A percentile compares a stretch with the other conserved stretches of the same genome.
Evolutionary conservation across 139 green algal species (phyloP).

Genomic region (Tetratostichococcus sp.): DNA sequence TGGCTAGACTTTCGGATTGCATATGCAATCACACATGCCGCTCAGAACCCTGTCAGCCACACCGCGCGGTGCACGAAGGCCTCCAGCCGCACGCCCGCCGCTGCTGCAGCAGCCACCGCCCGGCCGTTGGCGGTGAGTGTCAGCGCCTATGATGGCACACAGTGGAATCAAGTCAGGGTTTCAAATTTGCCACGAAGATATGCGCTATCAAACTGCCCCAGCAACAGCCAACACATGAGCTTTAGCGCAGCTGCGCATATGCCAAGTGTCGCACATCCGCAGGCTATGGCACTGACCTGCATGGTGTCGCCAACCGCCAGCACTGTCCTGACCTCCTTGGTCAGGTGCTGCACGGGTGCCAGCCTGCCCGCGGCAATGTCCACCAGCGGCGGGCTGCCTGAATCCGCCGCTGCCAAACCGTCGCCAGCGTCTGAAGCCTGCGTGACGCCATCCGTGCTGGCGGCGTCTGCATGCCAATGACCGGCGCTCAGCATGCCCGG

Average conservation of each 20-base stretch:
- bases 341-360: background rate
- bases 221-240: too few relatives aligned
- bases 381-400: background rate
- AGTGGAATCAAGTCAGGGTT: too few relatives aligned
- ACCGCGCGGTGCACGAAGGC: constrained; percentile 41
- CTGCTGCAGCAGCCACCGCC: constrained; percentile 21
- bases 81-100: constrained; percentile 39
- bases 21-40: background rate
- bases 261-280: too few relatives aligned
- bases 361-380: background rate
- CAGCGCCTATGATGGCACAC: constrained; percentile 18
- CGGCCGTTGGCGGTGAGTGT: constrained; percentile 52
- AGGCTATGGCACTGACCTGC: background rate
- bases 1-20: too few relatives aligned
- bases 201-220: too few relatives aligned
- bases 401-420: background rate
- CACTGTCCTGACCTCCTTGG: background rate
- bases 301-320: background rate
- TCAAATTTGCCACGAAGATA: background rate
- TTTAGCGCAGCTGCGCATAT: too few relatives aligned
- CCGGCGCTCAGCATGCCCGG: too few relatives aligned
- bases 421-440: too few relatives aligned
- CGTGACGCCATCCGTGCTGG: too few relatives aligned
- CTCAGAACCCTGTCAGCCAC: constrained; percentile 47
- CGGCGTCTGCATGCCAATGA: too few relatives aligned